Conservation (phyloP, 2,329 filamentous ascomycete species). For the Fusarium subtropicale region DNA sequence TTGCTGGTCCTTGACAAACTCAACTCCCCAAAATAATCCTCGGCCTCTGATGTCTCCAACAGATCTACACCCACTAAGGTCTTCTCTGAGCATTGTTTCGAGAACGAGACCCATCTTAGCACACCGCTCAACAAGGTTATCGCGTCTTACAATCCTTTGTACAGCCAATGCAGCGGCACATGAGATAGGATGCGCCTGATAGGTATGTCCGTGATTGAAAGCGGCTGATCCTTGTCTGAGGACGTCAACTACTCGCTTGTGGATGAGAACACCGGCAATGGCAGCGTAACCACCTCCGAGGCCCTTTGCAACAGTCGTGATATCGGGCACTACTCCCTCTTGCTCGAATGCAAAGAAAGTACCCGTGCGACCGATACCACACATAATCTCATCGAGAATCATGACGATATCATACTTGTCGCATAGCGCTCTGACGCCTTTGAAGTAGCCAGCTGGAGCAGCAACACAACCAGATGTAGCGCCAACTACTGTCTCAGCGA, state of each 20-base stretch:
- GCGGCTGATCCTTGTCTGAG: constrained; percentile 51
- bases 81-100: background rate
- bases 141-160: constrained; percentile 66
- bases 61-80: background rate
- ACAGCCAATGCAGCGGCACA: constrained; percentile 73
- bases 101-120: constrained; percentile 58
- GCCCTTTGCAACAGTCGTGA: constrained; percentile 59
- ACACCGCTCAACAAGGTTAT: constrained; percentile 70
- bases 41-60: constrained; percentile 20
- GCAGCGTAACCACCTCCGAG: constrained; percentile 64
- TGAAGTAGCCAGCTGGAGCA: constrained; percentile 29
- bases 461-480: constrained; percentile 56
- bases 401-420: constrained; percentile 66
- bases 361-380: constrained; percentile 66
- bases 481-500: constrained; percentile 70
- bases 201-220: constrained; percentile 68
- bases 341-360: constrained; percentile 70
- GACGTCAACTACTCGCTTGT: constrained; percentile 61
- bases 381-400: constrained; percentile 71
- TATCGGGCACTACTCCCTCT: constrained; percentile 34
- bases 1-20: constrained; percentile 56
- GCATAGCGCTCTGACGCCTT: constrained; percentile 55
- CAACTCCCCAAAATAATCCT: constrained; percentile 59
- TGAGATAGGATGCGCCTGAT: constrained; percentile 69
- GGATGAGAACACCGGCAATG: constrained; percentile 70